phyloP scores from a whole-genome alignment of 2,329 filamentous ascomycete species.

The Colletotrichum sp. region DNA sequence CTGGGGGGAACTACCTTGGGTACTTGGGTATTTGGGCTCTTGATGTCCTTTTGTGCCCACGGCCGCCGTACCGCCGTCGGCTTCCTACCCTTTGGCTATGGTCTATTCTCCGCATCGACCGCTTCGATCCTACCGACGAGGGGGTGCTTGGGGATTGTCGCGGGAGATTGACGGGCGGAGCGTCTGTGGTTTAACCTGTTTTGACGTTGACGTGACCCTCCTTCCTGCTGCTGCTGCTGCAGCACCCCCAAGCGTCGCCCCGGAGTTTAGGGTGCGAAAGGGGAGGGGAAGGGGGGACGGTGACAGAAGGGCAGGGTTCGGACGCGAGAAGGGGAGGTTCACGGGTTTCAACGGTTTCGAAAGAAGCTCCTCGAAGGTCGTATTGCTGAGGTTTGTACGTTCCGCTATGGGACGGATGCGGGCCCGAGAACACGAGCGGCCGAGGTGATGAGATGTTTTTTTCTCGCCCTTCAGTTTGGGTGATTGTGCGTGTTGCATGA shows the following conservation, averaged over 20 bases:
- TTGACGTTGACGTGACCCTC: neutral
- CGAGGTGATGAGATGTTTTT: neutral
- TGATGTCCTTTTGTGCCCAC: neutral
- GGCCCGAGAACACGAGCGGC: neutral
- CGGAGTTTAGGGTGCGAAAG: neutral
- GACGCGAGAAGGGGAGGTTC: neutral
- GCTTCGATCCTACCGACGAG: neutral
- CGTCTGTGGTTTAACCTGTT: conserved; percentile 1
- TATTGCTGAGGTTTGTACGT: neutral
- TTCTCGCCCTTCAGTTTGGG: neutral
- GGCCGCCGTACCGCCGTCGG: neutral
- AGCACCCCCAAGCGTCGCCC: neutral
- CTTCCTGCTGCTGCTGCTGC: neutral
- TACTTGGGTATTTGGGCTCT: neutral
- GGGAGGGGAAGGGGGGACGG: neutral
- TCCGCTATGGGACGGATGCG: neutral
- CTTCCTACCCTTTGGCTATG: neutral
- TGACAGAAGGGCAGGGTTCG: neutral
- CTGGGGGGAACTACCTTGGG: no score
- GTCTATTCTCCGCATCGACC: neutral
- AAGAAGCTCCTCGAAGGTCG: conserved; percentile 5
- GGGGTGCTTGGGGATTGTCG: neutral
- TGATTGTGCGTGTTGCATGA: neutral
- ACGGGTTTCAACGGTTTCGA: conserved; percentile 19
- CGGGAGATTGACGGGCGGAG: conserved; percentile 13